Evolutionary conservation across 257 asterid genomes (phyloP), one percentile per base, ranked within the genome.

Genomic region (Coffea canephora): DNA sequence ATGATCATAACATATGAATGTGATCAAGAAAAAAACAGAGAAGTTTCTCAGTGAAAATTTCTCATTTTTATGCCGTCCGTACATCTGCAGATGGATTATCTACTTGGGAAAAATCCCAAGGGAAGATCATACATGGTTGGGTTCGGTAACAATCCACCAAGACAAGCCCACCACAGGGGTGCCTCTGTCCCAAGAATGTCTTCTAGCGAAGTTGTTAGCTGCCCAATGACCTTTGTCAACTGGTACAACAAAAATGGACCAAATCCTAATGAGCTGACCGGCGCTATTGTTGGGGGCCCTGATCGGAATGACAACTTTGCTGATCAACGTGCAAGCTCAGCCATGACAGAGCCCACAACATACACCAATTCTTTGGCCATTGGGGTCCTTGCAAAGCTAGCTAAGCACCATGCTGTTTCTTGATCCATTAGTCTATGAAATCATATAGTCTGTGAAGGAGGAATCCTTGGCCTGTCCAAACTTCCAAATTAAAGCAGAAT

Each of bases 271-370:
- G 97, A 94, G 89, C 88, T 94, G 21, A 94, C 98, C 1, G 98
- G 98, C 0, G 98, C 98, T 82, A 90, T 94, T 16, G 85, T 94
- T 0, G 98, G 98, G 0, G 98, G 98, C 4, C 98, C 98, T 0
- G 95, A 94, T 82, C 76, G 36, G 69, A 61, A 90, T 39, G 98
- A 94, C 18, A 14, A 86, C 34, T 94, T 92, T 34, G 71, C 27
- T 3, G 98, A 94, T 61, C 62, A 78, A 48, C 95, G 95, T 1
- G 9, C 89, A 0, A 90, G 64, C 13, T 94, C 98, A 0, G 76
- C 92, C 84, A 83, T 84, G 89, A 92, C 97, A 0, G 98, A 94
- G 79, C 98, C 98, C 0, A 81, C 87, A 3, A 90, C 97, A 7
- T 94, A 92, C 81, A 91, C 90, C 14, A 94, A 94, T 72, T 90